These are phyloP conservation scores for Trametes pubescens DNA, from an alignment of 1,284 basidiomycete genomes.

Conservation along the genomic window DNA sequence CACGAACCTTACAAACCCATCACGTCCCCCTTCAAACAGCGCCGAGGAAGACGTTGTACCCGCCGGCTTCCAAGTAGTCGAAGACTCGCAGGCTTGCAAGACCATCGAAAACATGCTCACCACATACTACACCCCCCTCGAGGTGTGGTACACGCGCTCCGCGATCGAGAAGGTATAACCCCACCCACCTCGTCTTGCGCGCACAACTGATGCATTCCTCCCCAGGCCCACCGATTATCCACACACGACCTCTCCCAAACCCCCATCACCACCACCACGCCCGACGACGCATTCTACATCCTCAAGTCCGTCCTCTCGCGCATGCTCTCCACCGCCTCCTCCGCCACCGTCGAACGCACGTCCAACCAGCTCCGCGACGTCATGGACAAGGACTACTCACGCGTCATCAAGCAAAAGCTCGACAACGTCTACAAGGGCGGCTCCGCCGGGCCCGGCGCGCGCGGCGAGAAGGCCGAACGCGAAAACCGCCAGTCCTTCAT, in stretches of 20 bases:
- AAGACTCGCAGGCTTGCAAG: slow-evolving; percentile 62
- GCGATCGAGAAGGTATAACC: slow-evolving; percentile 82
- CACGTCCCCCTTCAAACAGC: slow-evolving; percentile 19
- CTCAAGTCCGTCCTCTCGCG: slow-evolving; percentile 84
- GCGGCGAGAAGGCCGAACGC: slow-evolving; percentile 77
- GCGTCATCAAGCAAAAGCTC: slow-evolving; percentile 81
- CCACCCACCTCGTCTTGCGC: not conserved
- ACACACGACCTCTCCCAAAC: slow-evolving; percentile 71
- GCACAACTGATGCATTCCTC: slow-evolving; percentile 7
- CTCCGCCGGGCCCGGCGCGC: slow-evolving; percentile 47
- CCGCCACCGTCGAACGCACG: slow-evolving; percentile 64
- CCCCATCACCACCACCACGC: slow-evolving; percentile 73
- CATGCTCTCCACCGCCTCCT: slow-evolving; percentile 77
- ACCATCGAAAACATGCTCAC: slow-evolving; percentile 76
- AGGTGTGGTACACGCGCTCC: slow-evolving; percentile 91
- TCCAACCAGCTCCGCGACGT: slow-evolving; percentile 72
- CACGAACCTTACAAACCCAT: not conserved
- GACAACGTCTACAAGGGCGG: slow-evolving; percentile 83
- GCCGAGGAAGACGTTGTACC: slow-evolving; percentile 1
- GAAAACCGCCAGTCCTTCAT: slow-evolving; percentile 84
- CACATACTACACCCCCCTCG: slow-evolving; percentile 88
- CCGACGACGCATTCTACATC: slow-evolving; percentile 95
- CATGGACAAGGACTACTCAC: slow-evolving; percentile 83
- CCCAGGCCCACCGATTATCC: slow-evolving; percentile 75
- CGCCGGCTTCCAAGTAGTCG: slow-evolving; percentile 47